Conservation (phyloP, 768 basidiomycete species). For the Naganishia vishniacii region DNA sequence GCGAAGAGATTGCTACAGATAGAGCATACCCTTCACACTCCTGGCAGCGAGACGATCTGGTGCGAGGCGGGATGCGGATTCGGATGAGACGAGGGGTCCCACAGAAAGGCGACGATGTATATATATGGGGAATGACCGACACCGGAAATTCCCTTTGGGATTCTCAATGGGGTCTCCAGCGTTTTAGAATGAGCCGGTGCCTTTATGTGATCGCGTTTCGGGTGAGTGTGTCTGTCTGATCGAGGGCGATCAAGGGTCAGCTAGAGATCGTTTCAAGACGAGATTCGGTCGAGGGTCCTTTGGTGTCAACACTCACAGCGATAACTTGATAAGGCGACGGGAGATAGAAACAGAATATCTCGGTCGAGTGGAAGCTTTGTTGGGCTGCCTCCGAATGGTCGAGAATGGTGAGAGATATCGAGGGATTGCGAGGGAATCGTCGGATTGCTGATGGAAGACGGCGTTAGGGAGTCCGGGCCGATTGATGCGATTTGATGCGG, state of each 20-base stretch:
- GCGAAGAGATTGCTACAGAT: slow-evolving; percentile 2
- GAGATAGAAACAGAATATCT: neutral
- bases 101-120: neutral
- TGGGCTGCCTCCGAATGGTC: neutral
- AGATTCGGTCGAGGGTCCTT: too few species aligned
- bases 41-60: neutral
- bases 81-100: neutral
- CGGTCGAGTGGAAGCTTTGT: neutral
- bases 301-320: neutral
- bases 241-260: neutral
- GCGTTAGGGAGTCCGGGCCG: neutral
- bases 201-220: slow-evolving; percentile 2
- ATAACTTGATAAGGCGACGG: neutral
- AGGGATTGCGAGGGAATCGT: too few species aligned
- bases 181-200: neutral
- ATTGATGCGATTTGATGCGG: neutral
- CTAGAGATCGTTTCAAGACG: too few species aligned
- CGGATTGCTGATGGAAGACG: neutral
- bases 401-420: neutral
- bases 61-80: neutral
- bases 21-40: slow-evolving; percentile 3
- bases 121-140: neutral
- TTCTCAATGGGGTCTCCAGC: neutral
- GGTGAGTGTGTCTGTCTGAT: neutral
- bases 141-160: slow-evolving; percentile 12